A percentile compares a stretch with the other conserved stretches of the same genome.
These are phyloP conservation scores for Tolypocladium tundrense DNA, from an alignment of 2,329 filamentous ascomycete genomes.

Conservation along the genomic window DNA sequence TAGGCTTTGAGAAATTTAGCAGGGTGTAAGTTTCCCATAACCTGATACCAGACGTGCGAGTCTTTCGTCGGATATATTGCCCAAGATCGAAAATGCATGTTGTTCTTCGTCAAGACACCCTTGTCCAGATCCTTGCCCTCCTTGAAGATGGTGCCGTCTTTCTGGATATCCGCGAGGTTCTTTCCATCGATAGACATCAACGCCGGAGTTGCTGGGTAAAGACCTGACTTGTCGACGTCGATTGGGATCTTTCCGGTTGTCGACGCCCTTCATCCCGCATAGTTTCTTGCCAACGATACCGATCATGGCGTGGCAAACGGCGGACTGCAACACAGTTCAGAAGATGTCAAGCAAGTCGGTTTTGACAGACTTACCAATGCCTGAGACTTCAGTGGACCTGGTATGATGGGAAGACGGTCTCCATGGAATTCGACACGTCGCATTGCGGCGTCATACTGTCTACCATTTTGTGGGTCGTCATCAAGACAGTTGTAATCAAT, in stretches of 20 bases:
- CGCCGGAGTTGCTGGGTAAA: slow-evolving; percentile 17
- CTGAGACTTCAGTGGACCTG: slow-evolving; percentile 23
- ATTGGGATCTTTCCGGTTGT: slow-evolving; percentile 23
- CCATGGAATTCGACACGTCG: slow-evolving; percentile 20
- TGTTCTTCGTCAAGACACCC: neutral
- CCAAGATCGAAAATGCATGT: slow-evolving; percentile 28
- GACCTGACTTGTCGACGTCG: slow-evolving; percentile 33
- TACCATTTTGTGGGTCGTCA: no score
- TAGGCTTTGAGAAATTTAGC: slow-evolving; percentile 28
- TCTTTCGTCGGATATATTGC: slow-evolving; percentile 38
- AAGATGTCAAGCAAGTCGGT: no score
- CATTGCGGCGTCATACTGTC: slow-evolving; percentile 7
- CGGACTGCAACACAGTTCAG: slow-evolving; percentile 5
- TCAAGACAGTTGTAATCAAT: no score
- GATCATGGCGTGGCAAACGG: slow-evolving; percentile 22
- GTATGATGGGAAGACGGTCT: slow-evolving; percentile 18
- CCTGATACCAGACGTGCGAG: slow-evolving; percentile 34
- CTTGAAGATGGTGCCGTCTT: slow-evolving; percentile 1
- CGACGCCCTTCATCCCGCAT: slow-evolving; percentile 17
- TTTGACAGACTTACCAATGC: slow-evolving; percentile 9
- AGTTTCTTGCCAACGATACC: slow-evolving; percentile 26
- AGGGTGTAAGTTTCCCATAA: slow-evolving; percentile 39
- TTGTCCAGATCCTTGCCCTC: slow-evolving; percentile 1
- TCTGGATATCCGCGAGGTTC: neutral
- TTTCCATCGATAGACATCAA: slow-evolving; percentile 2